Base-by-base conservation (phyloP, 2,329 filamentous ascomycete species). In the Acrodontium crateriforme region DNA sequence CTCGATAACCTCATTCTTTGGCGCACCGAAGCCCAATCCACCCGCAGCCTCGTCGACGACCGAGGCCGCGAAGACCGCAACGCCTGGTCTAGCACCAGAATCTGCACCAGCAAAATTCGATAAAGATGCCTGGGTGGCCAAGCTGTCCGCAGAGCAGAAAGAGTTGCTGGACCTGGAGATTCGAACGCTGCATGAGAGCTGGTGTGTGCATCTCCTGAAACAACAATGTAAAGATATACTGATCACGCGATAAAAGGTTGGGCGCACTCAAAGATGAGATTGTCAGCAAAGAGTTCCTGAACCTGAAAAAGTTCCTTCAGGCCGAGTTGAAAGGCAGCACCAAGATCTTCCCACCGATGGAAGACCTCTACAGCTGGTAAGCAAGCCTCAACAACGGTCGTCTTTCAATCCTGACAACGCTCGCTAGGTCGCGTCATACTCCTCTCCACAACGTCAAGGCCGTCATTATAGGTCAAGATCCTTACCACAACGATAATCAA, bases 401-500 rank as follows among this genome's bases (percentile, higher is more conserved):
- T 20, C n/a, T 16, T 29, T 9, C 22, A 12, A 16, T 20, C 12
- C 16, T 25, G 25, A 26, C 25, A 24, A 32, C 31, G 29, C 25
- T 17, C 22, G 19, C 16, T 34, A 94, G 87, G 87, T 94, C 87
- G 35, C 79, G 84, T 15, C 79, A 92, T 54, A 94, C 87, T 1
- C 85, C 89, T 6, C 75, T 98, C 44, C 63, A 77, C 59, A 77
- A 67, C 9, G 85, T 95, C 53, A 93, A 92, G 55, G 79, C 80
- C 32, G 85, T 98, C 35, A 84, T 98, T 48, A 58, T 95, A 30
- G 89, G 89, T 40, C 89, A 98, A 60, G 89, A 98, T 53, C 89
- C 89, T 3, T 98, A 98, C 56, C 89, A 98, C 62, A 92, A 92
- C 53, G 55, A 73, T 53, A 91, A 91, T 55, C 89, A 98, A 64